Percentiles rank a stretch among this genome's conserved stretches.
Conservation (phyloP, 257 asterid species). For the Solanum medicagineum region DNA sequence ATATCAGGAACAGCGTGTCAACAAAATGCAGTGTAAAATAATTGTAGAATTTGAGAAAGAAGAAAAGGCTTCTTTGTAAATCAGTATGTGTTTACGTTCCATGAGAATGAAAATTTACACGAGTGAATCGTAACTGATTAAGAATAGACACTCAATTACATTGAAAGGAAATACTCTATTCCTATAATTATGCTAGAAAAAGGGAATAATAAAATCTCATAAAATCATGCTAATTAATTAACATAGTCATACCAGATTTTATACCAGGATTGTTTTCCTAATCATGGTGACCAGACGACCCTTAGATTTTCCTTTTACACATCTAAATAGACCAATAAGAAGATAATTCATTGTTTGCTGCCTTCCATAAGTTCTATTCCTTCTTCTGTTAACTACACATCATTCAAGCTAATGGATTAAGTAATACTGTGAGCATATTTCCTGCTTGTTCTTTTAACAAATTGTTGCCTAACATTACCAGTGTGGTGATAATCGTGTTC, state of each 20-base stretch:
- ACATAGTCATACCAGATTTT: neutral
- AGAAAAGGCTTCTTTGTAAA: neutral
- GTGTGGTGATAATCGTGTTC: constrained; percentile 66
- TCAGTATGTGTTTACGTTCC: neutral
- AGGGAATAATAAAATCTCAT: neutral
- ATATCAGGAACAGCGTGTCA: neutral
- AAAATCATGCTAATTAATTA: neutral
- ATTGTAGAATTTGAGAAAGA: neutral
- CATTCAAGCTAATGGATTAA: neutral
- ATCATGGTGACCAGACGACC: neutral
- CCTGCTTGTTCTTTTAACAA: constrained; percentile 11
- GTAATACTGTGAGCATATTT: neutral
- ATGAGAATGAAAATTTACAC: neutral
- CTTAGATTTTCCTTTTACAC: neutral
- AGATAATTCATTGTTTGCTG: neutral
- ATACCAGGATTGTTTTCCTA: neutral
- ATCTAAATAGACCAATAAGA: neutral
- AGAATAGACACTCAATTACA: neutral
- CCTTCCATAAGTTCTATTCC: neutral
- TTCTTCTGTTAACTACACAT: neutral
- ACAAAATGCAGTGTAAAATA: neutral
- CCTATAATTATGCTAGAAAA: neutral
- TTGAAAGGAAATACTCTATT: neutral
- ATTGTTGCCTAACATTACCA: constrained; percentile 30
- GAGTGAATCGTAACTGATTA: neutral